A percentile compares a stretch with the other conserved stretches of the same genome.
phyloP scores from a whole-genome alignment of 1,139 yeast genomes.

The Yamadazyma siamensis region DNA sequence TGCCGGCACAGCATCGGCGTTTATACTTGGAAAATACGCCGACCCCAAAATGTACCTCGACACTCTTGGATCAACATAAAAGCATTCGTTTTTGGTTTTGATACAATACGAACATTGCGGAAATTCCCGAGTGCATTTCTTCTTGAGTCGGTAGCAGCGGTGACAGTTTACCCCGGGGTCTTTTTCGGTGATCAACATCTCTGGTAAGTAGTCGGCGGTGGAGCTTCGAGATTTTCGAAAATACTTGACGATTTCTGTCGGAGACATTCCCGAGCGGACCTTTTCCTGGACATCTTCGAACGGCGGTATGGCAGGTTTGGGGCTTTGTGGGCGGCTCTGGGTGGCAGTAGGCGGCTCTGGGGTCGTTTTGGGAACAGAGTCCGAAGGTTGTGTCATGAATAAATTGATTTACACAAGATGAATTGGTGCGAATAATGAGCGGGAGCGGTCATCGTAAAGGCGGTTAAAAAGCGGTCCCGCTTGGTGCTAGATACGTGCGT shows the following conservation, averaged over 20 bases:
- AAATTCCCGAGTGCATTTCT: conserved; percentile 37
- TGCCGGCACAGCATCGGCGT: background rate
- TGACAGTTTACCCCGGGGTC: conserved; percentile 28
- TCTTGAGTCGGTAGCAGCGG: conserved; percentile 42
- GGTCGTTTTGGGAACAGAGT: too few relatives aligned
- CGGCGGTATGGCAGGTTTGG: background rate
- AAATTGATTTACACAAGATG: too few relatives aligned
- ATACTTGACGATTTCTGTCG: conserved; percentile 7
- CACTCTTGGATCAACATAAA: conserved; percentile 22
- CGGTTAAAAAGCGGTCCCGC: too few relatives aligned
- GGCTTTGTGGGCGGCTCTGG: too few relatives aligned
- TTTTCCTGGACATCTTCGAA: conserved; percentile 5
- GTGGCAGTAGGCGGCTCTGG: too few relatives aligned
- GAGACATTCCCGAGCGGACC: conserved; percentile 4
- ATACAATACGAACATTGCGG: conserved; percentile 38
- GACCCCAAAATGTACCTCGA: conserved; percentile 7
- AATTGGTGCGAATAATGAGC: too few relatives aligned
- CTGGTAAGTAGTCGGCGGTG: conserved; percentile 11
- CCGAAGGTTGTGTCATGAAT: too few relatives aligned
- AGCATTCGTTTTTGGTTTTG: conserved; percentile 35
- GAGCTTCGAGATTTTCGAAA: conserved; percentile 7
- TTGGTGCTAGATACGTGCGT: too few relatives aligned
- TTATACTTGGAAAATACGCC: conserved; percentile 3
- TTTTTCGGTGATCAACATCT: conserved; percentile 6
- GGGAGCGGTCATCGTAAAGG: too few relatives aligned